Percentiles rank a stretch among this genome's conserved stretches.
These are phyloP conservation scores for Peronospora farinosa DNA, from an alignment of 352 stramenopile species.

Conservation along the genomic window DNA sequence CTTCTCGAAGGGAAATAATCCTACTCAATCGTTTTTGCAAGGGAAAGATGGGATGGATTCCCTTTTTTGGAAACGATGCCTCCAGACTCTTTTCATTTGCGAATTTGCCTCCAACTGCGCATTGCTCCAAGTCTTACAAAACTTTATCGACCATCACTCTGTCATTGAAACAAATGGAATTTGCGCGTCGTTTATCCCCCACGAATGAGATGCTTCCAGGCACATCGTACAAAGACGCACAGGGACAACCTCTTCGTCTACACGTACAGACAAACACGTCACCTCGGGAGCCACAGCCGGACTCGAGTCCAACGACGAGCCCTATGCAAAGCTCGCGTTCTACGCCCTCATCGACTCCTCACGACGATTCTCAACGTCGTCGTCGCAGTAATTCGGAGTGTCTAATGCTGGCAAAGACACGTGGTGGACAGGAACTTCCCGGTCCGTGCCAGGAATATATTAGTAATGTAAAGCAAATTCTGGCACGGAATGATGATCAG, in stretches of 20 bases:
- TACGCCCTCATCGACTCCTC: constrained; percentile 28
- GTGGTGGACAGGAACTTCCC: constrained; percentile 44
- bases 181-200: constrained; percentile 32
- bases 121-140: constrained; percentile 7
- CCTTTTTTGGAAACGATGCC: constrained; percentile 6
- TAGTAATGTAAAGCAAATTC: constrained; percentile 76
- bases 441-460: constrained; percentile 82
- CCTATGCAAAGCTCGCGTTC: constrained; percentile 22
- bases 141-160: constrained; percentile 3
- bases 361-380: constrained; percentile 39
- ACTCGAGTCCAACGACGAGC: constrained; percentile 17
- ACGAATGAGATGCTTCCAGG: constrained; percentile 32
- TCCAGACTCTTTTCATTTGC: constrained; percentile 27
- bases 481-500: constrained; percentile 60
- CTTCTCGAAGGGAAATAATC: constrained; percentile 16
- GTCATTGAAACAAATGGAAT: constrained; percentile 20
- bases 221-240: constrained; percentile 21
- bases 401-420: constrained; percentile 61
- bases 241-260: constrained; percentile 21
- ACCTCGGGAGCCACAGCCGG: constrained; percentile 19
- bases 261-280: constrained; percentile 47
- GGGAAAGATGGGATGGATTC: constrained; percentile 7
- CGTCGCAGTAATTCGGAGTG: constrained; percentile 79
- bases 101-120: constrained; percentile 28
- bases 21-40: constrained; percentile 8